Base-by-base conservation (phyloP, 2,329 filamentous ascomycete genomes). In the Botryotinia globosa region DNA sequence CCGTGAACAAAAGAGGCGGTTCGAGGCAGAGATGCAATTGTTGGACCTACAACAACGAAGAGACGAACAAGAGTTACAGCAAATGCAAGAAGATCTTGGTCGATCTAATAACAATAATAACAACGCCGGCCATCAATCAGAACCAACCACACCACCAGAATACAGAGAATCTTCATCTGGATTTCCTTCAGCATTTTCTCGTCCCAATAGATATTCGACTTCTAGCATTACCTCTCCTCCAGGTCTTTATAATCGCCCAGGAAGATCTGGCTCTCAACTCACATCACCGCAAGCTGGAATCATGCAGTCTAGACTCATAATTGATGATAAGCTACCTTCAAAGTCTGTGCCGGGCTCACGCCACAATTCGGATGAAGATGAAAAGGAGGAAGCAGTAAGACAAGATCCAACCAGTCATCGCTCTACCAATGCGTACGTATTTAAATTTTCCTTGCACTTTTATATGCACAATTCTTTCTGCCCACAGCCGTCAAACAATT, bases 141-240 rank as follows among this genome's bases (percentile, higher is more conserved):
- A 98, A 83, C 96, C 96, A 25, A 98, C 96, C 2, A 99, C 96
- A 34, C 96, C 96, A 34, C 96, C 96, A 45, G 96, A 98, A 82
- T 95, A 96, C 82, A 91, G 90, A 78, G 94, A 97, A 76, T 89
- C 84, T 20, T 82, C 82, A 73, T 85, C 89, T 74, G 91, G 91
- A 61, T 95, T 97, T 79, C 90, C 92, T 72, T 90, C 90, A 79
- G 90, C 92, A 77, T 92, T 96, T 80, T 94, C 93, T 72, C 90
- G 94, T 59, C 92, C 94, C 61, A 94, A 94, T 81, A 89, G 94
- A 75, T 95, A 97, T 84, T 97, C 95, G 71, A 92, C 92, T 74
- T 94, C 94, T 54, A 96, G 93, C 83, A 86, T 98, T 79, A 91
- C 92, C 62, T 95, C 94, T 51, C 92, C 94, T 61, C 92, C 92